These are phyloP conservation scores for Ophiostoma sp. DNA, from an alignment of 2,329 filamentous ascomycete genomes.

Conservation along the genomic window DNA sequence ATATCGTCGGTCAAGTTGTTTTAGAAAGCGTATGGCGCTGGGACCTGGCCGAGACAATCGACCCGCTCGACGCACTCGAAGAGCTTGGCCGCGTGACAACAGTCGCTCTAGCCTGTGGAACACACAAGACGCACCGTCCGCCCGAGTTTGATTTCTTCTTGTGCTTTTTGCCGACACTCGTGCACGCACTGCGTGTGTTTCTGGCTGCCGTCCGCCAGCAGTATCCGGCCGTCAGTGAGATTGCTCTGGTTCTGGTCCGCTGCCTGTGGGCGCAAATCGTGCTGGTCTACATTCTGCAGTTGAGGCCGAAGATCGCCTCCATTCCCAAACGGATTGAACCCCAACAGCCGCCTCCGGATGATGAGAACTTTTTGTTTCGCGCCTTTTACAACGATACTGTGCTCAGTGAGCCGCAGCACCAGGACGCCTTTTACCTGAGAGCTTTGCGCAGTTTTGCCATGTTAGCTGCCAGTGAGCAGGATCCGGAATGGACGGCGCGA, in stretches of 20 bases:
- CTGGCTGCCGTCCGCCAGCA: not conserved
- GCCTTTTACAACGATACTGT: not conserved
- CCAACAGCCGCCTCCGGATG: not conserved
- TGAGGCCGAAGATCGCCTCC: slow-evolving; percentile 8
- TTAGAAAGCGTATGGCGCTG: not conserved
- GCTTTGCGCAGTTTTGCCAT: not conserved
- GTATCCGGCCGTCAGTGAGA: slow-evolving; percentile 6
- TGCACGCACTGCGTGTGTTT: slow-evolving; percentile 9
- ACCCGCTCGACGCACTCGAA: slow-evolving; percentile 1
- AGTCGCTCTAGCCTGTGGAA: slow-evolving; percentile 5
- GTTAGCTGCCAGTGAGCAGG: not conserved
- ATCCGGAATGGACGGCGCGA: not conserved
- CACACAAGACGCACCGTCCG: not conserved
- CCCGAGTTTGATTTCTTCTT: slow-evolving; percentile 21
- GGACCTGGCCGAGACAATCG: not conserved
- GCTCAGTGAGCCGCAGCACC: slow-evolving; percentile 5
- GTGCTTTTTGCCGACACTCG: slow-evolving; percentile 17
- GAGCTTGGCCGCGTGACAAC: slow-evolving; percentile 15
- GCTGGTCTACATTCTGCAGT: slow-evolving; percentile 17
- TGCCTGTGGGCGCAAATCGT: slow-evolving; percentile 19
- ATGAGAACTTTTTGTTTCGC: not conserved
- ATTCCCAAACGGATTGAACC: not conserved
- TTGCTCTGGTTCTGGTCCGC: slow-evolving; percentile 6
- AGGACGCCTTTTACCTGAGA: slow-evolving; percentile 15
- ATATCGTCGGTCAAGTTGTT: not conserved